Evolutionary conservation across 148 eudicot species (phyloP), one percentile per base, ranked within the genome.

Genomic region (Limonium bicolor): DNA sequence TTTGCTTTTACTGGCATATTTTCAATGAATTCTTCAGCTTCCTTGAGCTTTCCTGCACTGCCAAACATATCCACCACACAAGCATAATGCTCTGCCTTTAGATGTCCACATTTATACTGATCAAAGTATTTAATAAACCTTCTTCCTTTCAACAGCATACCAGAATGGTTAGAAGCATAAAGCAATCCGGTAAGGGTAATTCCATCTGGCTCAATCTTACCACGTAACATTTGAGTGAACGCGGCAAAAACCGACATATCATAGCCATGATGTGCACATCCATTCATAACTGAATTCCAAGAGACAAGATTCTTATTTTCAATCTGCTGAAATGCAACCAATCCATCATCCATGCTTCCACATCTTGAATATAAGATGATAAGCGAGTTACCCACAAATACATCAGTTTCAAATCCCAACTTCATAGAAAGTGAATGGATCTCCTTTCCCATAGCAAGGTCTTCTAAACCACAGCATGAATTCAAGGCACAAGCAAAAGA

Each of bases 281-380:
- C 96, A 27, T 54, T 73, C 51, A 87, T 76, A n/a, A 73, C 52
- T 1, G 96, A 57, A 59, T 87, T 87, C 96, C 96, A 87, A 1
- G 94, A 76, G 46, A 87, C 96, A 7, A 73, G 49, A 55, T 87
- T 87, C 34, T 76, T 87, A 8, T 60, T 41, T 7, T 21, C 27
- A 49, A 79, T 67, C 27, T 41, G 54, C 29, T 61, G 44, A 54
- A 87, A 87, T 54, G 73, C 55, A 10, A 36, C 36, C 1, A 71
- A 19, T 21, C 76, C 88, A 54, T 73, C 70, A 31, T 41, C 31
- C 42, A 78, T 51, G 50, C 59, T 60, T 54, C 96, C 96, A 42
- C 88, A 73, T 46, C 41, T 76, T 24, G 73, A 69, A 55, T 87
- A 82, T 27, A 87, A 55, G 11, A 72, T 71, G 12, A 76, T 59